Evolutionary conservation across 1,284 basidiomycete species (phyloP).

Genomic region (Fomitopsis palustris): DNA sequence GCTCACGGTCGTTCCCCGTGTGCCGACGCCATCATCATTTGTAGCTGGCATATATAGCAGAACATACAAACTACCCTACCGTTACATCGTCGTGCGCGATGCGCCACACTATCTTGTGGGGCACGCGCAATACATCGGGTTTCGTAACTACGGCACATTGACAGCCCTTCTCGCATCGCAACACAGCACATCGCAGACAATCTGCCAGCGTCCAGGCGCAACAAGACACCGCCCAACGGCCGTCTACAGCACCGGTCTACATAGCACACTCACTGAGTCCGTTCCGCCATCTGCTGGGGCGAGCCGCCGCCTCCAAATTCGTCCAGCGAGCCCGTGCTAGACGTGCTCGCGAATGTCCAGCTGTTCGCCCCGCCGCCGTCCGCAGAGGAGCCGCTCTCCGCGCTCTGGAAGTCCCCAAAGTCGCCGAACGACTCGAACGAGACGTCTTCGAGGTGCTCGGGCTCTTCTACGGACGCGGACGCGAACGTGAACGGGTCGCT

Average conservation of each 20-base stretch:
- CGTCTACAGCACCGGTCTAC: slow-evolving; percentile 10
- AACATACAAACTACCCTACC: background rate
- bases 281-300: slow-evolving; percentile 20
- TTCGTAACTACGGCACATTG: background rate
- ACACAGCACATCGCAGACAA: background rate
- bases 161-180: background rate
- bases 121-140: background rate
- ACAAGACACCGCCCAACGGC: background rate
- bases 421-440: slow-evolving; percentile 66
- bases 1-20: background rate
- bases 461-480: slow-evolving; percentile 40
- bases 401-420: slow-evolving; percentile 76
- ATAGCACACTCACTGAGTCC: slow-evolving; percentile 23
- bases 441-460: slow-evolving; percentile 46
- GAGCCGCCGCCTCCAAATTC: slow-evolving; percentile 14
- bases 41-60: background rate
- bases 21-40: background rate
- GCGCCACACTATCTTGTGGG: background rate
- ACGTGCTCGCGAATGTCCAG: slow-evolving; percentile 57
- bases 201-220: background rate
- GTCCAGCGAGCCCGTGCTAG: slow-evolving; percentile 33
- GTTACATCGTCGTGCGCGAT: background rate
- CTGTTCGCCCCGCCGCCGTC: slow-evolving; percentile 47
- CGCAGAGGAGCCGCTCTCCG: slow-evolving; percentile 28
- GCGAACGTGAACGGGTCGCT: slow-evolving; percentile 61